phyloP scores from a whole-genome alignment of 2,329 filamentous ascomycete genomes.

The Tympanopsis confertula region DNA sequence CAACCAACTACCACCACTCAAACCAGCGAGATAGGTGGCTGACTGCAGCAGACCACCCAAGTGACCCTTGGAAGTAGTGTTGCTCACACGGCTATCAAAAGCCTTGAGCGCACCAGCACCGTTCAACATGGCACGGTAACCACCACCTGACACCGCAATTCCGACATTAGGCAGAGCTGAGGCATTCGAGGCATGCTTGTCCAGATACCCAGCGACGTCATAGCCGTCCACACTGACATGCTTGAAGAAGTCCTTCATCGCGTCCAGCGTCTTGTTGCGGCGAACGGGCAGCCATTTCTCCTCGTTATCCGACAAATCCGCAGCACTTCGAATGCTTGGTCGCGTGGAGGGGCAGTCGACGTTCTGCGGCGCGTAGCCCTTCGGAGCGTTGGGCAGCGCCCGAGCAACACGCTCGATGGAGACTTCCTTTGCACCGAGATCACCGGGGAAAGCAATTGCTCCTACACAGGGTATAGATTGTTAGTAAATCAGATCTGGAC shows the following conservation, averaged over 20 bases:
- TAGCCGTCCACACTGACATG: background rate
- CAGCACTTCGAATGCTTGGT: background rate
- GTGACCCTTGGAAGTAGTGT: constrained; percentile 6
- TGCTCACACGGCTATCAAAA: constrained; percentile 10
- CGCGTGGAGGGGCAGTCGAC: background rate
- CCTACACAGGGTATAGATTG: no score
- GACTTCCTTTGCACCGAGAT: no score
- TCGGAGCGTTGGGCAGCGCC: background rate
- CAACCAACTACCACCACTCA: constrained; percentile 11
- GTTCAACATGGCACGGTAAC: constrained; percentile 13
- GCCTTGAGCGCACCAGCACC: constrained; percentile 15
- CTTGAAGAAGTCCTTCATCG: constrained; percentile 1
- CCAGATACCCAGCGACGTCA: background rate
- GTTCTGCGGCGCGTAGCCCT: background rate
- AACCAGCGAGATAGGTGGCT: constrained; percentile 10
- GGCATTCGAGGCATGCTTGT: background rate
- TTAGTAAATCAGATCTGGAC: no score
- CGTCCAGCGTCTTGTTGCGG: background rate
- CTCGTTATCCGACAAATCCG: background rate
- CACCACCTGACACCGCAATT: constrained; percentile 14
- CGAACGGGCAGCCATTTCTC: background rate
- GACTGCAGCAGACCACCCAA: constrained; percentile 6
- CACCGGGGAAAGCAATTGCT: no score
- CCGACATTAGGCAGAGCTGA: constrained; percentile 9
- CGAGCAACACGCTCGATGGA: no score